Evolutionary conservation across 2,329 filamentous ascomycete species (phyloP).

Genomic region (Penicillium sp.): DNA sequence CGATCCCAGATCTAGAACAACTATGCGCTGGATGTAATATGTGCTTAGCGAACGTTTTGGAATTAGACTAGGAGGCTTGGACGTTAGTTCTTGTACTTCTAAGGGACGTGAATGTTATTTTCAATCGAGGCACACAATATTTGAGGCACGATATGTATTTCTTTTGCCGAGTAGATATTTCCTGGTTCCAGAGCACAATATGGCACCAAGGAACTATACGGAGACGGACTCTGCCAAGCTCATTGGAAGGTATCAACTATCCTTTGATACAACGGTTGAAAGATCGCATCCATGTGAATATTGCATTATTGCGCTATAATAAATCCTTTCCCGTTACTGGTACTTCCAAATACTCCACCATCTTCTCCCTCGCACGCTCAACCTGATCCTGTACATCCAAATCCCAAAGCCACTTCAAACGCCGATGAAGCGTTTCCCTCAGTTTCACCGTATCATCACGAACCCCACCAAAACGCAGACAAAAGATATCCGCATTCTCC

Average conservation of each 20-base stretch:
- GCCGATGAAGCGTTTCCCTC: constrained; percentile 20
- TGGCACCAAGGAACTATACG: not conserved
- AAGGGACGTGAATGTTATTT: not conserved
- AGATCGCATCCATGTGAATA: too few relatives aligned
- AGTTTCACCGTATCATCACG: constrained; percentile 29
- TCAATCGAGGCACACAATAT: not conserved
- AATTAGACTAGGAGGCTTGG: not conserved
- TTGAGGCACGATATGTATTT: too few relatives aligned
- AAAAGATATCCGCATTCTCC: constrained; percentile 39
- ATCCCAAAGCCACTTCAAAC: constrained; percentile 37
- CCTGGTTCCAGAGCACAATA: too few relatives aligned
- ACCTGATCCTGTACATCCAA: constrained; percentile 30
- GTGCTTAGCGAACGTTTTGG: not conserved
- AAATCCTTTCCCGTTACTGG: not conserved
- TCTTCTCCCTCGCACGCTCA: constrained; percentile 22
- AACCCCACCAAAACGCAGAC: constrained; percentile 27
- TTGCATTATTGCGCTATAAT: not conserved
- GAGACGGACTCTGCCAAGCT: not conserved
- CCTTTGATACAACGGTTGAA: not conserved
- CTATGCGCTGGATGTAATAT: not conserved
- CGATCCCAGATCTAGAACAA: not conserved
- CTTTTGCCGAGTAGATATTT: too few relatives aligned
- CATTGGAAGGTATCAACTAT: not conserved
- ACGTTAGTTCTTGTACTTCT: not conserved
- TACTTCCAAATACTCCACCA: constrained; percentile 8